Conservation (phyloP, 2,329 filamentous ascomycete genomes). For the Nannizziopsis barbatae region DNA sequence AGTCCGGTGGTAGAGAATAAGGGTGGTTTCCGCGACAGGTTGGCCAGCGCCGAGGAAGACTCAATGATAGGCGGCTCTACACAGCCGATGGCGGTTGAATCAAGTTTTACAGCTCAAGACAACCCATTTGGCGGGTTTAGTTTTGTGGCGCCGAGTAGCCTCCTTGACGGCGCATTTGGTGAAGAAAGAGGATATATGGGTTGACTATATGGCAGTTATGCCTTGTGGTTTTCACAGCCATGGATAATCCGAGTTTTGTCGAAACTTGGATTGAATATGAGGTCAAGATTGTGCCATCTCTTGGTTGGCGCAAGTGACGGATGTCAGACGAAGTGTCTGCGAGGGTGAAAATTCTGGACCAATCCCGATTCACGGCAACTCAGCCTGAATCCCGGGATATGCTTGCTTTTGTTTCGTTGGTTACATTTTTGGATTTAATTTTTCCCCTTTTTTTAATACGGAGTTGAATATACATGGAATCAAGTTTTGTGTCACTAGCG, state of each 20-base stretch:
- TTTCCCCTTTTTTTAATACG: no score
- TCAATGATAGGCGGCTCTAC: not conserved
- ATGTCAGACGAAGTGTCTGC: not conserved
- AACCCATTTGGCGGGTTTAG: constrained; percentile 41
- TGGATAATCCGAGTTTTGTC: not conserved
- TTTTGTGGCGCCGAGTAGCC: constrained; percentile 39
- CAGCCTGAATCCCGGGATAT: not conserved
- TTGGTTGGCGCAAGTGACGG: not conserved
- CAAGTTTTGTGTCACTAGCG: no score
- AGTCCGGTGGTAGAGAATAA: constrained; percentile 52
- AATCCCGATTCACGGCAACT: constrained; percentile 1
- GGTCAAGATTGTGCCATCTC: not conserved
- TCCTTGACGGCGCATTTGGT: constrained; percentile 33
- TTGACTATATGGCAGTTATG: constrained; percentile 8
- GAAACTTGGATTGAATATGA: not conserved
- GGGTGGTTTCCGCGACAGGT: constrained; percentile 22
- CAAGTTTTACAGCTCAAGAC: constrained; percentile 15
- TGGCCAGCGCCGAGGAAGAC: constrained; percentile 13
- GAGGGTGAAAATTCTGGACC: not conserved
- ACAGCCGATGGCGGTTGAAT: not conserved
- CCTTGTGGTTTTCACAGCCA: not conserved
- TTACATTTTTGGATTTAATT: not conserved
- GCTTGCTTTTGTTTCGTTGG: not conserved
- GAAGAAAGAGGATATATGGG: constrained; percentile 12
- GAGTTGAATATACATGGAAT: no score